These are phyloP conservation scores for Solanum pinnatisectum DNA, from an alignment of 257 asterid genomes.

Conservation along the genomic window DNA sequence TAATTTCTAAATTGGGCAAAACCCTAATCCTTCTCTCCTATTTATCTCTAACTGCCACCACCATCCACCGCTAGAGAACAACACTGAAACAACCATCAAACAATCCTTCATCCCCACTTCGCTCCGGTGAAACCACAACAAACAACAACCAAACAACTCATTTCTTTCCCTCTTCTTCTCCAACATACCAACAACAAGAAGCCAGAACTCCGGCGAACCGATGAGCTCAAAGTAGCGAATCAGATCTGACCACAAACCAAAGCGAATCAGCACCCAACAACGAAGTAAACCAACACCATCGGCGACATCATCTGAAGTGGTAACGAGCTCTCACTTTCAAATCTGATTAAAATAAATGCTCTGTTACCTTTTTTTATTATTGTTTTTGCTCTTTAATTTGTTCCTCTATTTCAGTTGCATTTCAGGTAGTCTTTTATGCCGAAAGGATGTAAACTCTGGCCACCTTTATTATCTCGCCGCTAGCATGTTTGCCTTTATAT, in stretches of 20 bases:
- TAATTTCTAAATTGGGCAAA: background rate
- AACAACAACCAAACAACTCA: background rate
- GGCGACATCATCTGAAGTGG: background rate
- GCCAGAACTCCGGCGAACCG: background rate
- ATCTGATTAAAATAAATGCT: background rate
- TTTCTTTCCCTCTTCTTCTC: background rate
- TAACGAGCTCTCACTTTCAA: background rate
- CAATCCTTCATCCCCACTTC: background rate
- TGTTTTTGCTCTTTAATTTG: too few relatives aligned
- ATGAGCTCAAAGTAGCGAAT: background rate
- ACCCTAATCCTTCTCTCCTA: background rate
- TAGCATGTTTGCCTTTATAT: background rate
- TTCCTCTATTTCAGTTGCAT: background rate
- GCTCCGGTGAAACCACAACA: background rate
- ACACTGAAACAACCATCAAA: background rate
- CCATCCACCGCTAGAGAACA: background rate
- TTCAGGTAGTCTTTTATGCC: background rate
- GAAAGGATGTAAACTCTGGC: background rate
- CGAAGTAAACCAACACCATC: background rate
- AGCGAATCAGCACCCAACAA: background rate
- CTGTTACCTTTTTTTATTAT: too few relatives aligned
- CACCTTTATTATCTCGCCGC: too few relatives aligned
- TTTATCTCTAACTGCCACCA: background rate
- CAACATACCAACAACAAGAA: background rate
- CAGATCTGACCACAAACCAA: background rate